Evolutionary conservation across 2,329 filamentous ascomycete species (phyloP), one percentile per base, ranked within the genome.

Genomic region (Pestalotiopsis sp.): DNA sequence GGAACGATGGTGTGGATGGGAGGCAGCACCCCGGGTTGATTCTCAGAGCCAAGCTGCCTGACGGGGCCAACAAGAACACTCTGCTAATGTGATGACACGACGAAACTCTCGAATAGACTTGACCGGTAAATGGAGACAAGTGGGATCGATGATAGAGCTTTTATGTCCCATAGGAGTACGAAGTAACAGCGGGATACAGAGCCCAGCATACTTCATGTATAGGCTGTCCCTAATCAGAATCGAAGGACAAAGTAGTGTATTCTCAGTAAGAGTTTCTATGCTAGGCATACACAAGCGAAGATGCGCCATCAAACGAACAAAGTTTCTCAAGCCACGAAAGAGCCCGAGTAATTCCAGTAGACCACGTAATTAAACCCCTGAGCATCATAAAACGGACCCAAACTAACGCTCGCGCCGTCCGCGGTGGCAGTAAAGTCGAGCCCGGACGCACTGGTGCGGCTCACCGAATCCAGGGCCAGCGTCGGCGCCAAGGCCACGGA

Each of bases 1-100:
- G 82, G 82, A 85, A 85, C 69, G 71, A 80, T 70, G 82, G 82
- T 0, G 74, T 79, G 2, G 83, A 84, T 74, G 69, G 76, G 38
- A 77, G 83, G 64, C 67, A 73, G 4, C 73, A 82, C 70, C 83
- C 82, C 0, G 82, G 82, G 1, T 75, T 82, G n/a, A 81, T 85
- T 59, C 68, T 84, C 71, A 78, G 81, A 70, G 76, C 76, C 7
- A 83, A 78, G 71, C 64, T 84, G 69, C 79, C 79, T 1, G 76
- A 80, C 66, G 75, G 75, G n/a, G 80, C 78, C 10, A 78, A 64
- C 10, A 83, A 83, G 73, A 80, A 81, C 38, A 74, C 66, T 13
- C 67, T 70, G 9, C 59, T 75, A 1, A 65, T 56, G 26, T 65
- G 13, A 22, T 10, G 10, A 9, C n/a, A 52, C 7, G n/a, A 6